Conservation (phyloP, 192 early-diverging fungal species). For the Coemansia sp. region DNA sequence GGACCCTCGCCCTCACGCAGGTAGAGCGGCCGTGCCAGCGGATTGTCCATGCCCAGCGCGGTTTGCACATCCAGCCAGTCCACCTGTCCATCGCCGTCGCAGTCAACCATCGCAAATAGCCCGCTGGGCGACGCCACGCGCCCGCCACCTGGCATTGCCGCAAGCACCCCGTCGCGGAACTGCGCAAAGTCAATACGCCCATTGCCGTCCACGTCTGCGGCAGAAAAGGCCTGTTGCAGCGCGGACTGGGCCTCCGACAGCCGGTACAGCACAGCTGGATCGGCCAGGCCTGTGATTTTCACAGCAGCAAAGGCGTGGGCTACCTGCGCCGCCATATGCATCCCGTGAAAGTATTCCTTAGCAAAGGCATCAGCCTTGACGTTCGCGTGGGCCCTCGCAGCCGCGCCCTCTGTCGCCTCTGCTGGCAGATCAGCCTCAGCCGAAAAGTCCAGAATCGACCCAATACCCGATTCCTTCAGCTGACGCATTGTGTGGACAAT, state of each 20-base stretch:
- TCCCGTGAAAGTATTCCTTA: slow-evolving; percentile 66
- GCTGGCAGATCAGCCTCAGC: slow-evolving; percentile 79
- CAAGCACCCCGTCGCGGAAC: slow-evolving; percentile 39
- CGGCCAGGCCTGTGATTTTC: slow-evolving; percentile 84
- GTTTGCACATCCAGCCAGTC: slow-evolving; percentile 67
- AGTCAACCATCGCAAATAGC: slow-evolving; percentile 53
- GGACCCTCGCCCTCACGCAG: slow-evolving; percentile 8
- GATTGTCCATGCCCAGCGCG: slow-evolving; percentile 65
- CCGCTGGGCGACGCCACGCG: slow-evolving; percentile 34
- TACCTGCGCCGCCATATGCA: slow-evolving; percentile 66
- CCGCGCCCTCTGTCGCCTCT: slow-evolving; percentile 33
- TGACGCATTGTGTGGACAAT: slow-evolving; percentile 78
- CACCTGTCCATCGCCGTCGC: slow-evolving; percentile 56
- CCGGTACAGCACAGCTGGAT: slow-evolving; percentile 71
- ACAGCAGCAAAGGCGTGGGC: slow-evolving; percentile 78
- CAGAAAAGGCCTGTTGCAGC: slow-evolving; percentile 49
- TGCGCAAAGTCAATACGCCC: slow-evolving; percentile 57
- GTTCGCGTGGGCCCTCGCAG: slow-evolving; percentile 57
- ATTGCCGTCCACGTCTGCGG: slow-evolving; percentile 54
- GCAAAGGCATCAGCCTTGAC: slow-evolving; percentile 67
- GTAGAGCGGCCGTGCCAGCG: slow-evolving; percentile 55
- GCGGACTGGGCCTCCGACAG: slow-evolving; percentile 56
- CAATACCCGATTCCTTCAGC: slow-evolving; percentile 65
- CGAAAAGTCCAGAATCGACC: slow-evolving; percentile 84
- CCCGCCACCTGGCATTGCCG: slow-evolving; percentile 31